Percentiles rank a stretch among this genome's conserved stretches.
Evolutionary conservation across 768 basidiomycete genomes (phyloP).

Genomic region (Hygrophorus russula): DNA sequence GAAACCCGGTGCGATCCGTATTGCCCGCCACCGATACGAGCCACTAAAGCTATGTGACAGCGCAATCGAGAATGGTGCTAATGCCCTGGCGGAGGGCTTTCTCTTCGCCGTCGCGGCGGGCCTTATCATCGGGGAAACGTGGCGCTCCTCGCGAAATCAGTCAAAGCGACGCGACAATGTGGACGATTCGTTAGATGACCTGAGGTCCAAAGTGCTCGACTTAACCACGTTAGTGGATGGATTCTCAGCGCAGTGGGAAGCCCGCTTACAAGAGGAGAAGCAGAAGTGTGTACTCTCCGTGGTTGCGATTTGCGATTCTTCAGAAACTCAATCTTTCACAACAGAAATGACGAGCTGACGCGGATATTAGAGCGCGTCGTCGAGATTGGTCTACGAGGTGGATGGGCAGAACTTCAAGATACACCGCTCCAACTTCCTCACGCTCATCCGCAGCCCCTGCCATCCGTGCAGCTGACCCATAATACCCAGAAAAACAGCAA

Average conservation of each 20-base stretch:
- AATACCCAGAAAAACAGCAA: background rate
- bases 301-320: background rate
- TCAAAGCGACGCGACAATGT: constrained; percentile 63
- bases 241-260: constrained; percentile 30
- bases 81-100: constrained; percentile 76
- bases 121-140: constrained; percentile 69
- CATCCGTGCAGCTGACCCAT: background rate
- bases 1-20: constrained; percentile 47
- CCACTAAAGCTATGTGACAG: constrained; percentile 21
- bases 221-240: constrained; percentile 31
- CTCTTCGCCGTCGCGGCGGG: constrained; percentile 66
- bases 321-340: background rate
- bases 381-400: constrained; percentile 52
- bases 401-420: constrained; percentile 54
- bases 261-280: constrained; percentile 31
- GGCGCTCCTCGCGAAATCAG: constrained; percentile 59
- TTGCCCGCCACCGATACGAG: too few relatives aligned
- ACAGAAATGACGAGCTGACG: constrained; percentile 57
- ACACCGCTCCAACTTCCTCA: constrained; percentile 42
- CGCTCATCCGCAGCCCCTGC: constrained; percentile 7
- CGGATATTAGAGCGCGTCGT: constrained; percentile 56
- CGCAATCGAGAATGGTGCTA: constrained; percentile 81
- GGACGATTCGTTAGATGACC: constrained; percentile 57
- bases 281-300: constrained; percentile 26
- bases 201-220: constrained; percentile 34